Base-by-base conservation (phyloP, 2,329 filamentous ascomycete genomes). In the Zasmidium citrigriseum region DNA sequence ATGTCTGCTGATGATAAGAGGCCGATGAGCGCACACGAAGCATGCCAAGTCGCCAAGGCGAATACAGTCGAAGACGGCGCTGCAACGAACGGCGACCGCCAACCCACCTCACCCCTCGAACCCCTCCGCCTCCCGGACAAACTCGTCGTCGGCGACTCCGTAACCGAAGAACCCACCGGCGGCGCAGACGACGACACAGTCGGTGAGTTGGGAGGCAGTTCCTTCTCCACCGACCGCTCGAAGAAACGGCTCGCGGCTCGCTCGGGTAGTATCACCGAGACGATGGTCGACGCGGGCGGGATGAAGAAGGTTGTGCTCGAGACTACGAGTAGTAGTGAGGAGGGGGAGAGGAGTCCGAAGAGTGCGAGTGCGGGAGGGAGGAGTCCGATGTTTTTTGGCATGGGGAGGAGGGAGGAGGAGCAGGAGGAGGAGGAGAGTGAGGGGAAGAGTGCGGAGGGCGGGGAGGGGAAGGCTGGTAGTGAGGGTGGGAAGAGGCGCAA, bases 221-320 rank as follows among this genome's bases (percentile, higher is more conserved):
- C 57, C 1, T 51, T 29, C 45, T 57, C 54, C 5, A 41, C 52
- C 12, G 48, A 22, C 71, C 70, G 56, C 47, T 41, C 64, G 65
- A 66, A 61, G 59, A 66, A 57, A 64, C 64, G 57, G 9, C 65
- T 68, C 14, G 59, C 66, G 3, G 86, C 87, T 4, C 82, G 89
- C 57, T 90, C 87, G 65, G 89, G 90, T 24, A 90, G 87, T 70
- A 91, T 93, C 66, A 91, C 89, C 0, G 89, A 93, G 73, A 90
- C 89, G 60, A 79, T 90, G n/a, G 78, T 92, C 56, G 88, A 93
- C 68, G 80, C 87, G 1, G 86, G 87, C 55, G 90, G 90, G 2
- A 82, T 92, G 53, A 85, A 86, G 63, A 93, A 93, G 75, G 84
- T 91, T 46, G 84, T 93, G 1, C 78, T 93, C 23, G 87, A 91